A percentile compares a stretch with the other conserved stretches of the same genome.
These are phyloP conservation scores for Trichosporon sp. DNA, from an alignment of 1,284 basidiomycete genomes.

Conservation along the genomic window DNA sequence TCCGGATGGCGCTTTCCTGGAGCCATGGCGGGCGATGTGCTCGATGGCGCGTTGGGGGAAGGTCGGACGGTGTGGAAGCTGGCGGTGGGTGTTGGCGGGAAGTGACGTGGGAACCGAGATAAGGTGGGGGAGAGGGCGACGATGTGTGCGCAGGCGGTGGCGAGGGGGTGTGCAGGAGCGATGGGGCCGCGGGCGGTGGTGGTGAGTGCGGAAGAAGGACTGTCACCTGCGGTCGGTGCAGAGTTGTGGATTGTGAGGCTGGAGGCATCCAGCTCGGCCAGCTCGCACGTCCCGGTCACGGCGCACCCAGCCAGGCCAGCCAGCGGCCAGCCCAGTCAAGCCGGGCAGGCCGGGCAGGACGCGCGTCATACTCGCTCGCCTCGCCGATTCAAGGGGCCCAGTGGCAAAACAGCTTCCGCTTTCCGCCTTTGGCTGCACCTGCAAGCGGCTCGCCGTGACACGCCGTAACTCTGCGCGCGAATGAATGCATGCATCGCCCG, in stretches of 20 bases:
- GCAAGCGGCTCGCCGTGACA: neutral
- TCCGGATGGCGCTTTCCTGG: conserved; percentile 46
- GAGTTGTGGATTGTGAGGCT: neutral
- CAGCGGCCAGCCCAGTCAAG: no score
- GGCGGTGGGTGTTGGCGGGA: neutral
- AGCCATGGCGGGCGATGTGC: conserved; percentile 13
- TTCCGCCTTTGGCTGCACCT: neutral
- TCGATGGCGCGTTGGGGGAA: neutral
- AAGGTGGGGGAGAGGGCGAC: neutral
- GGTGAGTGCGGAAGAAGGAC: neutral
- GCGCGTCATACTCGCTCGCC: neutral
- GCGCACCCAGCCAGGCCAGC: no score
- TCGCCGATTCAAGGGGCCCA: neutral
- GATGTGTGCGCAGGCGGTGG: neutral
- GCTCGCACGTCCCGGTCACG: no score
- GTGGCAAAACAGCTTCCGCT: conserved; percentile 1
- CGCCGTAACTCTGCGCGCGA: neutral
- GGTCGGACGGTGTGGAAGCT: neutral
- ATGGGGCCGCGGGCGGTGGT: neutral
- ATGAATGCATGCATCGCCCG: neutral
- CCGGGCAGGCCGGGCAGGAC: neutral
- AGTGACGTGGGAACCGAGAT: neutral
- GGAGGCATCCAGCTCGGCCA: neutral
- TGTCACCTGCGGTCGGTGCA: neutral
- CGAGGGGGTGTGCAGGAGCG: neutral